Conservation (phyloP, 176 grass and related monocot genomes). For the Phoenix roebelenii region DNA sequence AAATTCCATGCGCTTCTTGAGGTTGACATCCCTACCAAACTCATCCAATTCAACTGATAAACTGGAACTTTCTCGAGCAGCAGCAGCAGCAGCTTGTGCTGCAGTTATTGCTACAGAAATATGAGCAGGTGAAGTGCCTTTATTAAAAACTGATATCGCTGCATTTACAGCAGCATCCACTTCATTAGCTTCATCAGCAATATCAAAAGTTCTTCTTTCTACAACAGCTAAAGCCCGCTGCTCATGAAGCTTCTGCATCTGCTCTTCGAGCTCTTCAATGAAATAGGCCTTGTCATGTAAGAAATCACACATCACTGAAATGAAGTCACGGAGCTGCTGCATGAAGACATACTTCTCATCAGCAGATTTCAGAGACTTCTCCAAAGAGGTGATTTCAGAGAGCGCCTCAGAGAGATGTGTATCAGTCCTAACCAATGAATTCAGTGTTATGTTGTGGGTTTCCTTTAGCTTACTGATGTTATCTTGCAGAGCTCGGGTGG, state of each 20-base stretch:
- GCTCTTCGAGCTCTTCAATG: conserved; percentile 87
- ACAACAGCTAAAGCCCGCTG: conserved; percentile 48
- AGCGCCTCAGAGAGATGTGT: conserved; percentile 67
- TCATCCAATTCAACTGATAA: conserved; percentile 71
- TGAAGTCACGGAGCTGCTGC: conserved; percentile 78
- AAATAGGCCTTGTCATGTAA: conserved; percentile 87
- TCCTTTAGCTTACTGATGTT: conserved; percentile 77
- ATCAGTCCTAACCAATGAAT: conserved; percentile 55
- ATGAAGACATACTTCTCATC: conserved; percentile 85
- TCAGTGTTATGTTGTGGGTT: conserved; percentile 49
- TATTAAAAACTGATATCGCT: conserved; percentile 59
- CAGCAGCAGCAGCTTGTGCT: conserved; percentile 53
- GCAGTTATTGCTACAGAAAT: conserved; percentile 59
- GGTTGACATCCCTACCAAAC: conserved; percentile 82
- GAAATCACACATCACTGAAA: conserved; percentile 87
- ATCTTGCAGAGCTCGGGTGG: conserved; percentile 59
- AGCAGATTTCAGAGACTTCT: conserved; percentile 47
- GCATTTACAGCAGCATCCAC: conserved; percentile 75
- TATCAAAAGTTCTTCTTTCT: conserved; percentile 61
- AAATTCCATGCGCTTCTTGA: conserved; percentile 62
- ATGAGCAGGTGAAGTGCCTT: conserved; percentile 51
- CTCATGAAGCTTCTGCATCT: conserved; percentile 79
- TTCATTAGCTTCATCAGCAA: conserved; percentile 55
- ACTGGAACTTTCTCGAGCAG: conserved; percentile 55
- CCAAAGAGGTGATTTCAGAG: conserved; percentile 71